Evolutionary conservation across 2,329 filamentous ascomycete genomes (phyloP), one percentile per base, ranked within the genome.

Genomic region (Aspergillus nomiae): DNA sequence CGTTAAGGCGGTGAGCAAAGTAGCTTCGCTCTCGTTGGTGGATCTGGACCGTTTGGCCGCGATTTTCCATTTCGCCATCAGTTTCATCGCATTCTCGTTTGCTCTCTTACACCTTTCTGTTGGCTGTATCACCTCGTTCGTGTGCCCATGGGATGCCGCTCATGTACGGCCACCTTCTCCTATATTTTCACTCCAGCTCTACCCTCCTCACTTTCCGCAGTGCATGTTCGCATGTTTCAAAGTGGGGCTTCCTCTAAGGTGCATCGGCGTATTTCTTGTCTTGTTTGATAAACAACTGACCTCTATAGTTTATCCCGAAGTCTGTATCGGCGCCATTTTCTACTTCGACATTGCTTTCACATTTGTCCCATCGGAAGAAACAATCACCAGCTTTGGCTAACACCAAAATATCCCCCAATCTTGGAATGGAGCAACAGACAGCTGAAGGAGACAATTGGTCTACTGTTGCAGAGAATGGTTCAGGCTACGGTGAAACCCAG

Each of bases 1-100:
- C 3, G n/a, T 5, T 2, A 36, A 56, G 65, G 69, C 69, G 74
- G 74, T 72, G 64, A 68, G 53, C 1, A 8, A 10, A 48, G 51
- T 59, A 53, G 62, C 30, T 46, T 50, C 41, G 21, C 51, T 45
- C 26, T 34, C 28, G 41, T 24, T 24, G 45, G 53, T 54, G 38
- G 34, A 30, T 58, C 43, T 61, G 16, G 43, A 50, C 30, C 48
- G 26, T 56, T 62, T 59, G 36, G 51, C 26, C 32, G 55, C 60
- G 30, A 45, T 58, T 45, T 54, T 50, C 21, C 38, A n/a, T 46
- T 36, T 61, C 38, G 61, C 53, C 41, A 50, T 61, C 59, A 51
- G 8, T 21, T 32, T 51, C 48, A n/a, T 34, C 16, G 19, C 48
- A 34, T 32, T 32, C 30, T n/a, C n/a, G 9, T n/a, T 51, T 51